Evolutionary conservation across 352 stramenopile genomes (phyloP), one percentile per base, ranked within the genome.

Genomic region (Phytophthora europaea): DNA sequence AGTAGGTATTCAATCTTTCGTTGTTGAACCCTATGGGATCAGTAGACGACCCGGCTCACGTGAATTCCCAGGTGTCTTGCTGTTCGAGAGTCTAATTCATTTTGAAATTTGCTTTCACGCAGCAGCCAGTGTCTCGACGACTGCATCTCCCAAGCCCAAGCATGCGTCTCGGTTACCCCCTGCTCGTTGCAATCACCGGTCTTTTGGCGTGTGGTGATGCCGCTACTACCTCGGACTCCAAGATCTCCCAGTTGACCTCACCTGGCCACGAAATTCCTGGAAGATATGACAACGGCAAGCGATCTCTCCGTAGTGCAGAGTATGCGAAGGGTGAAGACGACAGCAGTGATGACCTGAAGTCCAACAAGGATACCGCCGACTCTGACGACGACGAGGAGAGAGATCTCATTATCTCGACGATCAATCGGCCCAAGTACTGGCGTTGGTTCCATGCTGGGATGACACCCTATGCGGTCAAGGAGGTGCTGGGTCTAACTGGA

Each of bases 311-410:
- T 4, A 54, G 4, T 38, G 12, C 20, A 9, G 10, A 55, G 22
- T 18, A 23, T 34, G 33, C 22, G 13, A 7, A 20, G 18, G 34
- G 53, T 15, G 28, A 51, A 22, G 45, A 65, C 10, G 64, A 70
- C 9, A 57, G 43, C 28, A 64, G 56, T 10, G 59, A 68, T 22
- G 52, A 73, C 10, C 9, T 6, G 1, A 18, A 8, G n/a, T 15
- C 20, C 40, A 33, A 5, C 26, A 55, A 62, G 8, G 38, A 8
- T 6, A 9, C 20, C 6, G 20, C 0, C n/a, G 47, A 65, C 9
- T 43, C 23, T 8, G 36, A 60, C 15, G 57, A 62, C 26, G 65
- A 73, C 9, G 66, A 66, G 55, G 63, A 72, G 7, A 60, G 56
- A 60, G 34, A 47, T 8, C 26, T 72, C 4, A 61, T 66, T 18